A percentile compares a stretch with the other conserved stretches of the same genome.
phyloP scores from a whole-genome alignment of 164 flowering plant species.

The Paratinospora sagittata region DNA sequence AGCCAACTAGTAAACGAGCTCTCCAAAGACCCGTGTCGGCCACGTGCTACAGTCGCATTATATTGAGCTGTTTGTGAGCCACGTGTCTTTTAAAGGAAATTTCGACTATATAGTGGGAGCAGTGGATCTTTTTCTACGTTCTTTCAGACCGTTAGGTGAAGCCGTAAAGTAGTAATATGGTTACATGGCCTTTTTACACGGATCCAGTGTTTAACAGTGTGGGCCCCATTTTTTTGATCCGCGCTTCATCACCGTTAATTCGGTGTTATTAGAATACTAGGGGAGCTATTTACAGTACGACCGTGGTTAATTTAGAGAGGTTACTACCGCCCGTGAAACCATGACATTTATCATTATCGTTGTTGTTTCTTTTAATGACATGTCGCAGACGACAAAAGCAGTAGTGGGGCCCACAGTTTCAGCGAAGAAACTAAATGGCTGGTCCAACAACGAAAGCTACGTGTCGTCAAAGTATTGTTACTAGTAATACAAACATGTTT shows the following conservation, averaged over 20 bases:
- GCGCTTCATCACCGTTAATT: not conserved
- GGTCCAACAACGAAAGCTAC: slow-evolving; percentile 1
- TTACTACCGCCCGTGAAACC: not conserved
- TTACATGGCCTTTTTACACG: not conserved
- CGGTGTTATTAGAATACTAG: no score
- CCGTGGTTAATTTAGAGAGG: not conserved
- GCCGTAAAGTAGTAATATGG: not conserved
- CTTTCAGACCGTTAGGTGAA: not conserved
- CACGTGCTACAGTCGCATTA: no score
- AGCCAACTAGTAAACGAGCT: no score
- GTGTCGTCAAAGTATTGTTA: not conserved
- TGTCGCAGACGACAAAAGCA: slow-evolving; percentile 10
- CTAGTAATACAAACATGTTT: not conserved
- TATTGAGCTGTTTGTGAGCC: no score
- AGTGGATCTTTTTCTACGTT: no score
- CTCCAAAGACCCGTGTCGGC: no score
- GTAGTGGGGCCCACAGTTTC: not conserved
- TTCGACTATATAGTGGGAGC: no score
- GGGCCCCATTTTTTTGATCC: not conserved
- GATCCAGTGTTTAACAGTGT: not conserved
- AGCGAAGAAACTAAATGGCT: not conserved
- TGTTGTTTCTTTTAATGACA: not conserved
- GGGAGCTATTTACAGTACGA: not conserved
- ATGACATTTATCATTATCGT: not conserved
- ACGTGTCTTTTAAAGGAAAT: no score